Evolutionary conservation across 2,329 filamentous ascomycete species (phyloP).

Genomic region (Sclerotiophoma versabilis): DNA sequence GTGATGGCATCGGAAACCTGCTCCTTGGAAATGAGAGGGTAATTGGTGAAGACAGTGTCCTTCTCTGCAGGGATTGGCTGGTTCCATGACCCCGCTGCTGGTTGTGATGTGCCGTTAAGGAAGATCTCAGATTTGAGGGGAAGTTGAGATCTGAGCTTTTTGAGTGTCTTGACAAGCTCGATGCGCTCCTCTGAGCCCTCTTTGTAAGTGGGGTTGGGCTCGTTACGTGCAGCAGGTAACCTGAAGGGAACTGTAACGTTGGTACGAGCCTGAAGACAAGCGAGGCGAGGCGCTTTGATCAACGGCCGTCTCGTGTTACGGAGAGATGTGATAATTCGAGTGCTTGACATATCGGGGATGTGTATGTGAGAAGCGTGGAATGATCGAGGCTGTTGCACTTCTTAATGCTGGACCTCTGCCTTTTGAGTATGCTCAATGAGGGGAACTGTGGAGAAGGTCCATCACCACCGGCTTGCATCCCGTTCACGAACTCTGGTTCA

Average conservation of each 20-base stretch:
- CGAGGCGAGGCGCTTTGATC: slow-evolving; percentile 16
- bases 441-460: slow-evolving; percentile 17
- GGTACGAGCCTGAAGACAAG: slow-evolving; percentile 30
- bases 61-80: slow-evolving; percentile 58
- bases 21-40: slow-evolving; percentile 76
- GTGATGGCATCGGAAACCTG: slow-evolving; percentile 82
- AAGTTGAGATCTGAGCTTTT: slow-evolving; percentile 35
- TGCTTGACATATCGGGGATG: slow-evolving; percentile 23
- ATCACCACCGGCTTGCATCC: slow-evolving; percentile 12
- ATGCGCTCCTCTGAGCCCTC: slow-evolving; percentile 37
- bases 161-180: slow-evolving; percentile 34
- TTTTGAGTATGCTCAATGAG: slow-evolving; percentile 21
- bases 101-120: slow-evolving; percentile 36
- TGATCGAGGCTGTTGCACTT: slow-evolving; percentile 4
- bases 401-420: slow-evolving; percentile 12
- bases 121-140: slow-evolving; percentile 37
- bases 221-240: slow-evolving; percentile 37
- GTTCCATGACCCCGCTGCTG: slow-evolving; percentile 31
- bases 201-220: slow-evolving; percentile 41
- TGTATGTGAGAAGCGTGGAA: slow-evolving; percentile 2
- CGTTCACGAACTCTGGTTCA: slow-evolving; percentile 11
- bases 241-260: slow-evolving; percentile 40
- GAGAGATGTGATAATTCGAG: slow-evolving; percentile 24
- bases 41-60: slow-evolving; percentile 75
- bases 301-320: slow-evolving; percentile 21